Percentiles rank a stretch among this genome's conserved stretches.
Evolutionary conservation across 78 protist genomes (phyloP).

Genomic region (Dictyostelium intermedium): DNA sequence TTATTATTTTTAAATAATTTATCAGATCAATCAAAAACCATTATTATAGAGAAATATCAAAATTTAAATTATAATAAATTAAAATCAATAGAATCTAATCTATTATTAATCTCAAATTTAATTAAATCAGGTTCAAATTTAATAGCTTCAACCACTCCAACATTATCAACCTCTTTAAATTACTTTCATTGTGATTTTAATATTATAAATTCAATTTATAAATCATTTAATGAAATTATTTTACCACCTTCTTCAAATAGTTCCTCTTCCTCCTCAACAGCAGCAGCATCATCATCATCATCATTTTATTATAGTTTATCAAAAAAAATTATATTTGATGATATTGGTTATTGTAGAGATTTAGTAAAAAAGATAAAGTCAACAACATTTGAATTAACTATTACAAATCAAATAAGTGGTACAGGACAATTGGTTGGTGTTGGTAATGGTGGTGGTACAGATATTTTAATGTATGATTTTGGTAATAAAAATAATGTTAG

Average conservation of each 20-base stretch:
- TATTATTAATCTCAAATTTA: not conserved
- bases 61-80: not conserved
- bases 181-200: not conserved
- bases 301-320: not conserved
- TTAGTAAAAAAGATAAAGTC: not conserved
- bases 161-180: not conserved
- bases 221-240: not conserved
- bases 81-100: not conserved
- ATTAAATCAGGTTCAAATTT: not conserved
- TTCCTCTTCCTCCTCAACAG: not conserved
- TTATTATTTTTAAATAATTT: not conserved
- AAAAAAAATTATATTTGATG: not conserved
- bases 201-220: not conserved
- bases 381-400: not conserved
- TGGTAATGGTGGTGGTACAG: not conserved
- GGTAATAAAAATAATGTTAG: not conserved
- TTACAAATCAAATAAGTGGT: not conserved
- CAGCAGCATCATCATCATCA: not conserved
- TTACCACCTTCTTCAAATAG: not conserved
- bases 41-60: not conserved
- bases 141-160: not conserved
- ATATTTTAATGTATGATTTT: slow-evolving; percentile 1
- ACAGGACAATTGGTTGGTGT: not conserved
- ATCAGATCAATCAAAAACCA: not conserved
- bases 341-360: slow-evolving; percentile 13